These are phyloP conservation scores for Talaromyces sp. DNA, from an alignment of 2,329 filamentous ascomycete genomes.

Conservation along the genomic window DNA sequence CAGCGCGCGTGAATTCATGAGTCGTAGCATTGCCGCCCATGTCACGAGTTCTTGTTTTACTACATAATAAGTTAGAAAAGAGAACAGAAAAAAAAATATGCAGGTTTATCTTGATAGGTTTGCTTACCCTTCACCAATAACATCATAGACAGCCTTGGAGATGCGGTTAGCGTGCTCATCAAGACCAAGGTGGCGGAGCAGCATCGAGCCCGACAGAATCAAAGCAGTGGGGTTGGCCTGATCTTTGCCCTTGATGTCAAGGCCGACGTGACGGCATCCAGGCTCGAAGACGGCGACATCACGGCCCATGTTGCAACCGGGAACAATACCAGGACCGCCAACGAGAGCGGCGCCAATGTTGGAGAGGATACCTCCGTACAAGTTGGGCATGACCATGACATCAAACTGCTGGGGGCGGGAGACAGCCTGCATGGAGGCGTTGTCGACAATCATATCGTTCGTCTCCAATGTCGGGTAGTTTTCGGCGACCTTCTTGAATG, in stretches of 20 bases:
- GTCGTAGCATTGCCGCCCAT: slow-evolving; percentile 91
- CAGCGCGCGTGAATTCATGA: slow-evolving; percentile 89
- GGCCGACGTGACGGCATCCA: slow-evolving; percentile 96
- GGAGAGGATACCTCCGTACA: slow-evolving; percentile 97
- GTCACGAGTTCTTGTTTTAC: slow-evolving; percentile 82
- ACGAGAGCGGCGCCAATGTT: slow-evolving; percentile 98
- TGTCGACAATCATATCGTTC: slow-evolving; percentile 99
- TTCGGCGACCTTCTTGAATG: slow-evolving; percentile 87
- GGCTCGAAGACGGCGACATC: slow-evolving; percentile 98
- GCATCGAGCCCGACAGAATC: slow-evolving; percentile 93
- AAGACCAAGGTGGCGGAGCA: slow-evolving; percentile 91
- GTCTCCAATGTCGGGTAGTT: slow-evolving; percentile 93
- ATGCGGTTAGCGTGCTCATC: slow-evolving; percentile 98
- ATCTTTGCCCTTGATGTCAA: slow-evolving; percentile 99
- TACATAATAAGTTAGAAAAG: slow-evolving; percentile 45
- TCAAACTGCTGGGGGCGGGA: slow-evolving; percentile 96
- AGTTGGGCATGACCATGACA: slow-evolving; percentile 99
- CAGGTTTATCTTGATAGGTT: not conserved
- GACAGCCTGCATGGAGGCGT: slow-evolving; percentile 99
- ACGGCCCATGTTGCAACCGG: slow-evolving; percentile 98
- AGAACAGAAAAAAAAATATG: slow-evolving; percentile 25
- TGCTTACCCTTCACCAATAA: slow-evolving; percentile 82
- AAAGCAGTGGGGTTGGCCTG: slow-evolving; percentile 97
- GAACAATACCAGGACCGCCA: slow-evolving; percentile 92
- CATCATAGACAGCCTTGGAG: slow-evolving; percentile 71